These are phyloP conservation scores for Rhizoctonia solani DNA, from an alignment of 1,284 basidiomycete genomes.

Conservation along the genomic window DNA sequence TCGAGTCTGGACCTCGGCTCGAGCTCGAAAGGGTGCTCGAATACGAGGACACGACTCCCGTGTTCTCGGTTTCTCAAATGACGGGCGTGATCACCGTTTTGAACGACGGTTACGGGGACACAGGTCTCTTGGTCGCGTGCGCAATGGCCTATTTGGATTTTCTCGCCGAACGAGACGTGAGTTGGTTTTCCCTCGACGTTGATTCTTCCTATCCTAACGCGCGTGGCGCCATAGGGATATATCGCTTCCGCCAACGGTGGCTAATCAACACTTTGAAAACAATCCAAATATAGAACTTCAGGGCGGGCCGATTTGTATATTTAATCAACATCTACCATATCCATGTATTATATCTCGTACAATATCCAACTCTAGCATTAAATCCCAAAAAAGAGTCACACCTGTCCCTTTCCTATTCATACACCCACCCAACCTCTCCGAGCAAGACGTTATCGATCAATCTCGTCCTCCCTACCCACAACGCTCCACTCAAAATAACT, in stretches of 20 bases:
- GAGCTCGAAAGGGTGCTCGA: not conserved
- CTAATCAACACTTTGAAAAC: not conserved
- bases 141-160: constrained; percentile 25
- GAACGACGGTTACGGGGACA: not conserved
- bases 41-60: constrained; percentile 27
- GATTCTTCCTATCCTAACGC: not conserved
- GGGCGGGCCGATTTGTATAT: not conserved
- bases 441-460: constrained; percentile 92
- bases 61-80: constrained; percentile 22
- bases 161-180: constrained; percentile 12
- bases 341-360: not conserved
- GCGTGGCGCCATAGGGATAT: constrained; percentile 18
- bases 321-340: not conserved
- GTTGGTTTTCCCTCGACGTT: not conserved
- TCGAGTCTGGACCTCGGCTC: constrained; percentile 5
- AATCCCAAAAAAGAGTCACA: not conserved
- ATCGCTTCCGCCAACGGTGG: constrained; percentile 24
- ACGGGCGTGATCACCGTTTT: constrained; percentile 1
- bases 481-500: constrained; percentile 84
- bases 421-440: constrained; percentile 51
- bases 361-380: not conserved
- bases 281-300: too few species aligned
- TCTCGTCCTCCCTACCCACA: constrained; percentile 86
- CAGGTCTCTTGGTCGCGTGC: not conserved
- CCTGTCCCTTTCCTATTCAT: not conserved